Evolutionary conservation across 805 yeast species (phyloP).

Genomic region (Candida saitoana): DNA sequence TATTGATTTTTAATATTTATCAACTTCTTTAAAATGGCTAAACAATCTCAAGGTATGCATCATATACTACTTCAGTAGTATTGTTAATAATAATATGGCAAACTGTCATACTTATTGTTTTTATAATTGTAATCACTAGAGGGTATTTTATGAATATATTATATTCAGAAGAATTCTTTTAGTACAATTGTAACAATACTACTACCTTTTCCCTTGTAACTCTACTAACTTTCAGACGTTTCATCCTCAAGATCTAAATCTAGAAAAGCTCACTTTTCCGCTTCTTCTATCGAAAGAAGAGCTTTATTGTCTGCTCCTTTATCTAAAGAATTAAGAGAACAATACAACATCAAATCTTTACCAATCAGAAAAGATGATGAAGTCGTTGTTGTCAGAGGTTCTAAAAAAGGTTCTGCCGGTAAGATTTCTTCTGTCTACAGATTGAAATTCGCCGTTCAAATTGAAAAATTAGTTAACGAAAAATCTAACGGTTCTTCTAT

Average conservation of each 20-base stretch:
- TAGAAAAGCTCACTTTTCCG: constrained; percentile 99
- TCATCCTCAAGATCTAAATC: constrained; percentile 99
- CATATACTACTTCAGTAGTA: constrained; percentile 2
- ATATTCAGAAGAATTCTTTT: too few relatives aligned
- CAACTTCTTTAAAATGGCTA: constrained; percentile 45
- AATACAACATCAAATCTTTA: constrained; percentile 91
- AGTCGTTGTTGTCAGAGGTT: constrained; percentile 95
- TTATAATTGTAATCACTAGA: constrained; percentile 4
- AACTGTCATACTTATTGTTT: constrained; percentile 1
- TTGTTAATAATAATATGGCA: constrained; percentile 4
- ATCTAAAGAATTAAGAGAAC: constrained; percentile 96
- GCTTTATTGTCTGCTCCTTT: constrained; percentile 95
- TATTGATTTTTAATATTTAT: too few relatives aligned
- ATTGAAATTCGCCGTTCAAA: constrained; percentile 93
- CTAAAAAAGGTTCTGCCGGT: constrained; percentile 99
- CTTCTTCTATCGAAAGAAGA: constrained; percentile 96
- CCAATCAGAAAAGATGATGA: constrained; percentile 98
- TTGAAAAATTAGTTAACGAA: constrained; percentile 96
- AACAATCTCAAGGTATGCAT: constrained; percentile 55
- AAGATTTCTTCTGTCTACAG: constrained; percentile 97
- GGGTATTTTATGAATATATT: too few relatives aligned
- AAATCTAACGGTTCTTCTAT: constrained; percentile 97
- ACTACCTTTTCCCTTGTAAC: too few relatives aligned
- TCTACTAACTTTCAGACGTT: constrained; percentile 69
- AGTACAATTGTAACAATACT: too few relatives aligned